Evolutionary conservation across 257 asterid genomes (phyloP).

Genomic region (Petrea volubilis): DNA sequence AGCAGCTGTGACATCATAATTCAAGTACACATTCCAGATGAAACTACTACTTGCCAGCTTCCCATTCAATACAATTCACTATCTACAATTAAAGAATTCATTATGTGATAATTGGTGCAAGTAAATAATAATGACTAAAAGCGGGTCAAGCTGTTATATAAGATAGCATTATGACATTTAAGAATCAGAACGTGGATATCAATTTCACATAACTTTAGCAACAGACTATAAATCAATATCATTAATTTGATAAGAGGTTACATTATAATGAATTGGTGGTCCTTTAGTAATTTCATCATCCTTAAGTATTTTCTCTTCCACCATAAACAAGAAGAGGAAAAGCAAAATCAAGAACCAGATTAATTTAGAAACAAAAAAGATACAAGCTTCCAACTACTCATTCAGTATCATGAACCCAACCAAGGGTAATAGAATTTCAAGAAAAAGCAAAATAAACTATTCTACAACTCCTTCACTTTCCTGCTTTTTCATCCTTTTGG

Average conservation of each 20-base stretch:
- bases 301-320: too few species aligned
- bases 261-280: background rate
- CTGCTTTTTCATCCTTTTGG: background rate
- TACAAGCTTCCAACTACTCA: background rate
- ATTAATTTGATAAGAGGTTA: background rate
- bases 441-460: background rate
- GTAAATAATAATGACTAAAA: background rate
- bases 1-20: background rate
- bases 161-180: background rate
- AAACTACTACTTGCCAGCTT: background rate
- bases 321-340: background rate
- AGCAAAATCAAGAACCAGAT: too few species aligned
- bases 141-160: background rate
- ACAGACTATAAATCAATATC: background rate
- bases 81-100: background rate
- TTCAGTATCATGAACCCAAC: background rate
- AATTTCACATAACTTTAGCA: background rate
- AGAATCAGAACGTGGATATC: background rate
- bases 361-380: background rate
- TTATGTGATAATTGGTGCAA: background rate
- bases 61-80: background rate
- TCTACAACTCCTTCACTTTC: background rate
- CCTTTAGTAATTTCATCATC: background rate
- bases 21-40: background rate
- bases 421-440: background rate